Base-by-base conservation (phyloP, 1,139 yeast species). In the Saccharomyces hybrid region DNA sequence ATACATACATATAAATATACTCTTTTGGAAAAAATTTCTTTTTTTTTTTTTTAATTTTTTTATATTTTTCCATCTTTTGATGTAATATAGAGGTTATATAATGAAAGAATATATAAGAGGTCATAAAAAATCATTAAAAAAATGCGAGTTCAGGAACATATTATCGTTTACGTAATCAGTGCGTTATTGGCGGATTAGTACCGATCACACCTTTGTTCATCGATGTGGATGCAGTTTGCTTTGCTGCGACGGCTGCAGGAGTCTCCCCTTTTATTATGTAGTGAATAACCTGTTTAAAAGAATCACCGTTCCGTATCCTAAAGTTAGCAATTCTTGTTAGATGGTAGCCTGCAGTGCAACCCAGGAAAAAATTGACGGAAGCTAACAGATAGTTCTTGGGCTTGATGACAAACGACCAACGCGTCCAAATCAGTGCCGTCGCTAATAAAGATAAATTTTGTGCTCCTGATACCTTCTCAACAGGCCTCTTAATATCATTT, bases 361-460 rank as follows among this genome's bases (percentile, higher is more conserved):
- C 97, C 58, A 93, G 77, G 78, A 93, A 93, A 78, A 90, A 89
- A 75, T 93, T 93, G 57, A 93, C 99, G 32, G 95, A 83, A 3
- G 98, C 99, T 63, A 93, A 78, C 58, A 93, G 76, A 62, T 80
- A 78, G 75, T 93, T 93, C 73, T 88, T 86, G 53, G 99, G 99
- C 64, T 77, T 83, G 69, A 93, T 93, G 59, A 90, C 95, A 72
- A 90, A 81, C 32, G 97, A 91, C 99, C 99, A 93, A 71, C 99
- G 83, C 49, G 99, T 93, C 99, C 99, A 93, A 65, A 93, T 90
- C 54, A 82, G 83, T 55, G 98, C 99, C 1, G 99, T 93, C 50
- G 93, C 93, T 64, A 88, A 79, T 57, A 93, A 78, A 0, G 99
- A 96, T 41, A 67, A 54, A 70, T 88, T 96, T 72, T 93, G 99